phyloP scores from a whole-genome alignment of 2,329 filamentous ascomycete species.

The Incumbomyces delicatus region DNA sequence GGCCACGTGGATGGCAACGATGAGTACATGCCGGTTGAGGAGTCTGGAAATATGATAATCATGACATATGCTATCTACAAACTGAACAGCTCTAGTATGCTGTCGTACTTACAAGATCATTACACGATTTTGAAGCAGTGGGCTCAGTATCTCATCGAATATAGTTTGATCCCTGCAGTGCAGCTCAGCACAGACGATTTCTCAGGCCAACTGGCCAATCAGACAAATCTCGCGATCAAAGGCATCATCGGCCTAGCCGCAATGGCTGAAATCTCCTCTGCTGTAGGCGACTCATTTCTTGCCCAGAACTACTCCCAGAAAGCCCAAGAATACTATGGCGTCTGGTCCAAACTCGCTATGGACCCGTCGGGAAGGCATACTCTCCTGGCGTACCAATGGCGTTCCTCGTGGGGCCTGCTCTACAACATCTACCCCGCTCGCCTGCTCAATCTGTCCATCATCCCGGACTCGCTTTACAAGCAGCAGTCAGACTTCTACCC shows the following conservation, averaged over 20 bases:
- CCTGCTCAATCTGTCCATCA: conserved; percentile 67
- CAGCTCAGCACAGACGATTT: conserved; percentile 52
- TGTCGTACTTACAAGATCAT: not conserved
- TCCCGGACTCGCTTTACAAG: conserved; percentile 50
- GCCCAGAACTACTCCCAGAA: conserved; percentile 31
- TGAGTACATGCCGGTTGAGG: conserved; percentile 65
- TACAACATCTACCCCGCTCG: conserved; percentile 77
- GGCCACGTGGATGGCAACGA: conserved; percentile 60
- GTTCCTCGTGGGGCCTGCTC: conserved; percentile 69
- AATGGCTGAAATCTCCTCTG: conserved; percentile 44
- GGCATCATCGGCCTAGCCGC: conserved; percentile 49
- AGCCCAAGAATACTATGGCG: conserved; percentile 46
- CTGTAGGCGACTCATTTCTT: conserved; percentile 35
- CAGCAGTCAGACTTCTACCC: conserved; percentile 72
- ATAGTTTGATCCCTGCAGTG: conserved; percentile 44
- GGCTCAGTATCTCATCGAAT: conserved; percentile 42
- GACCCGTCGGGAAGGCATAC: conserved; percentile 61
- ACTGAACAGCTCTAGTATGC: not conserved
- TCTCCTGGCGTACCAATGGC: conserved; percentile 68
- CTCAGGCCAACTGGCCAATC: conserved; percentile 41
- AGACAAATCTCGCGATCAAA: conserved; percentile 50
- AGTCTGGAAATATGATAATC: conserved; percentile 72
- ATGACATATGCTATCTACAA: conserved; percentile 46
- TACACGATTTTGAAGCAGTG: conserved; percentile 40
- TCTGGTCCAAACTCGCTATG: conserved; percentile 62